Conservation (phyloP, 2,329 filamentous ascomycete species). For the Fusarium heterosporum region DNA sequence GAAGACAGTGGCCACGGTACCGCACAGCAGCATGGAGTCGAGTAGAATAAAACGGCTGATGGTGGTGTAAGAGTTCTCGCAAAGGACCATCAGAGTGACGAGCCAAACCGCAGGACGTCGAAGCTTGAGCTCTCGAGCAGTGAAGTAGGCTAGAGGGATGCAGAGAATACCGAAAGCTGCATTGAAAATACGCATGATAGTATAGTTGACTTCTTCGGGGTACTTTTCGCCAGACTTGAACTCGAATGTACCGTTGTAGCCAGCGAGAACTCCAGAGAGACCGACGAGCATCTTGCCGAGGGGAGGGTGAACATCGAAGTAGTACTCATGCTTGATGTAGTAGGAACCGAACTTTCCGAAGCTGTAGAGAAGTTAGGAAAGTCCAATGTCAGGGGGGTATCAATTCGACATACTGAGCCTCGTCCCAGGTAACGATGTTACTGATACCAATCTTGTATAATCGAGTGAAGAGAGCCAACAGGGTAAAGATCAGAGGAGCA, state of each 20-base stretch:
- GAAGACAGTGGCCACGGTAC: constrained; percentile 96
- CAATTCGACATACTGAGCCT: constrained; percentile 67
- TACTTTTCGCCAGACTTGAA: constrained; percentile 99
- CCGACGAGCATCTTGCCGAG: constrained; percentile 99
- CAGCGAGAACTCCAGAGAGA: constrained; percentile 93
- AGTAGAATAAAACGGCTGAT: constrained; percentile 98
- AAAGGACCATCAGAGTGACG: constrained; percentile 95
- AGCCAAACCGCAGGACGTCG: constrained; percentile 91
- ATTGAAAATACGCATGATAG: constrained; percentile 99
- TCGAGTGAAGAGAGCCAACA: constrained; percentile 73
- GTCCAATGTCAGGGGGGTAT: background rate
- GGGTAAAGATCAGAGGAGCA: constrained; percentile 70
- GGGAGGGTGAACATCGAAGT: constrained; percentile 91
- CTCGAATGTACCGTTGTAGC: constrained; percentile 99
- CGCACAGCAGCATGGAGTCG: constrained; percentile 98
- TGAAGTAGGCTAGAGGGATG: constrained; percentile 94
- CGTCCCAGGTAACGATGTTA: constrained; percentile 75
- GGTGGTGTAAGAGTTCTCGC: constrained; percentile 99
- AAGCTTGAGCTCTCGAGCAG: constrained; percentile 89
- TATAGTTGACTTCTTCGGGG: constrained; percentile 93
- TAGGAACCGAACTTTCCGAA: constrained; percentile 99
- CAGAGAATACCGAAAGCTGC: constrained; percentile 92
- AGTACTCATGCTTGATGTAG: constrained; percentile 99
- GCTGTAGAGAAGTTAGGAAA: constrained; percentile 57
- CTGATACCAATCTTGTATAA: constrained; percentile 77